phyloP scores from a whole-genome alignment of 2,329 filamentous ascomycete species.

The Trichoderma sp. region DNA sequence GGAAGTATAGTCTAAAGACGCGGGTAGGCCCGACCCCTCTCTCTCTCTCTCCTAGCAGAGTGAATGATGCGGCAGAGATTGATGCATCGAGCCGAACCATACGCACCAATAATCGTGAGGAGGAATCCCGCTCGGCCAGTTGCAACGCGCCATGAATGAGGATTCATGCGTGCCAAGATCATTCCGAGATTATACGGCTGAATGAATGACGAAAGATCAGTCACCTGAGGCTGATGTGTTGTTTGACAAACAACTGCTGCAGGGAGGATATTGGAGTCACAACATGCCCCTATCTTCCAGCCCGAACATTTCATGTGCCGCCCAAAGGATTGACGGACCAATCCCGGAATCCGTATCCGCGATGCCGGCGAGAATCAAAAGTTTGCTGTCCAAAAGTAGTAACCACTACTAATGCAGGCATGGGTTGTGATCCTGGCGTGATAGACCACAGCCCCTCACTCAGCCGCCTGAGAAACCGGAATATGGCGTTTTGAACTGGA shows the following conservation, averaged over 20 bases:
- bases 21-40: not conserved
- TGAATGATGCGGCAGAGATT: not conserved
- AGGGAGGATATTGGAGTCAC: not conserved
- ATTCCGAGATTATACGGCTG: not conserved
- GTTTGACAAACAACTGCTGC: not conserved
- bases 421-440: not conserved
- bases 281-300: not conserved
- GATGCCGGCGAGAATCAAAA: not conserved
- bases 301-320: not conserved
- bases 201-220: not conserved
- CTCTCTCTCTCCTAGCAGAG: not conserved
- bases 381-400: not conserved
- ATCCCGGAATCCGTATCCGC: not conserved
- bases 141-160: not conserved
- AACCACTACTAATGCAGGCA: not conserved
- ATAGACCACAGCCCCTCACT: not conserved
- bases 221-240: not conserved
- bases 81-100: not conserved
- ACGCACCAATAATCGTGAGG: not conserved
- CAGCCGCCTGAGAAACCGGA: not conserved
- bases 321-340: not conserved
- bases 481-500: not conserved
- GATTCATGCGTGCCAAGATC: not conserved
- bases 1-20: too few species aligned
- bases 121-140: not conserved